Evolutionary conservation across 345 rosid genomes (phyloP), one percentile per base, ranked within the genome.

Genomic region (Salix brachista): DNA sequence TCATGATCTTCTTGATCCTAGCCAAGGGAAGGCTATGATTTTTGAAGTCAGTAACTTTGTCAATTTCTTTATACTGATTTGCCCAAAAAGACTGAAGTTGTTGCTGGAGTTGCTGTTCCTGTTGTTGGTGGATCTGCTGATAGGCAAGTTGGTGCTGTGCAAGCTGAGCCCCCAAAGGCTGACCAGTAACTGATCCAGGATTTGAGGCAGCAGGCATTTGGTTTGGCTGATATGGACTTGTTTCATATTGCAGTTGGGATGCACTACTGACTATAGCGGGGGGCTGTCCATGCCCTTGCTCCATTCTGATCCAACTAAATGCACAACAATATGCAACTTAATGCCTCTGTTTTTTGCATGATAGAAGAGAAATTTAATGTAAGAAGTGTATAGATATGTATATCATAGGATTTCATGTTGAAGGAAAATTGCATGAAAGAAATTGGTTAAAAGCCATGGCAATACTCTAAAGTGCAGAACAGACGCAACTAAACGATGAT

Each of bases 1-100:
- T 95, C 99, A 95, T 95, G 91, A 95, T 95, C 82, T 95, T 95
- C 91, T 95, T 95, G 87, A 95, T 95, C 84, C 99, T 90, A 0
- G 98, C 98, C 5, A 95, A 74, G 1, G 99, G 98, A 81, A 96
- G 94, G 87, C 93, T 93, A 74, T 96, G 99, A 83, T 90, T 90
- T 89, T 91, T 95, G 85, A 95, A 95, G 80, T 93, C 99, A 0
- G 90, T 83, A 37, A 91, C 92, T 70, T 87, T 90, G 74, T 90
- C 97, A 2, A 96, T 89, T 64, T 96, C 98, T 72, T 91, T 91
- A 83, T 86, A 87, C 75, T 96, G 99, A 37, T 80, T 89, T 65
- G 86, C 88, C 99, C 99, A 95, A 69, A 95, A 95, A 23, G 87
- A 58, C 76, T 91, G 99, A 50, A 93, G 93, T 76, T 93, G 98